These are phyloP conservation scores for Solanum pinnatisectum DNA, from an alignment of 257 asterid species.

Conservation along the genomic window DNA sequence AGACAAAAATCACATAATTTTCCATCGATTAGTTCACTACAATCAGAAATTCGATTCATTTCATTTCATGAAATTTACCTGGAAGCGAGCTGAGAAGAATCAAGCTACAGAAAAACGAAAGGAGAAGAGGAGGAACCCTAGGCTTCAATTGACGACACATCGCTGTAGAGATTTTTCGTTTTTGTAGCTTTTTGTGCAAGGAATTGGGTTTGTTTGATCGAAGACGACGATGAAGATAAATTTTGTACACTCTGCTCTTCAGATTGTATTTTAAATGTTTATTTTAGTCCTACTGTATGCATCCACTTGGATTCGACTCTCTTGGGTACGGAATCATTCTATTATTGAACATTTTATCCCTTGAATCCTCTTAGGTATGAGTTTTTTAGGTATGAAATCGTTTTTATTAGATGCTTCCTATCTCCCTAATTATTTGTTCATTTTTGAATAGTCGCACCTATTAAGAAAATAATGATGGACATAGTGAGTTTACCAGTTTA, in stretches of 20 bases:
- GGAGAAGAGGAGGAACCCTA: background rate
- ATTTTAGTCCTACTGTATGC: background rate
- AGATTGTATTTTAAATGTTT: background rate
- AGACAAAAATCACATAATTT: background rate
- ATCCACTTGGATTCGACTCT: background rate
- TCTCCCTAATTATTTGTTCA: too few species aligned
- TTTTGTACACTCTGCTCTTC: background rate
- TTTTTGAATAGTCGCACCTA: too few species aligned
- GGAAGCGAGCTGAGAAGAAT: background rate
- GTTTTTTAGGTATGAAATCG: background rate
- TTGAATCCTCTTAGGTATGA: too few species aligned
- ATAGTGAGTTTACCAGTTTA: too few species aligned
- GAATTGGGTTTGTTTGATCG: background rate
- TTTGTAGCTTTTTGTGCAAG: background rate
- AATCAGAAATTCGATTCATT: background rate
- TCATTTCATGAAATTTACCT: background rate
- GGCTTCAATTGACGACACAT: background rate
- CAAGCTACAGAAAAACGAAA: background rate
- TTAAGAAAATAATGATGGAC: too few species aligned
- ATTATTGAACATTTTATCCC: too few species aligned
- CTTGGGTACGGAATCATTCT: background rate
- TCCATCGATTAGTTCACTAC: background rate
- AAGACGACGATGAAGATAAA: background rate
- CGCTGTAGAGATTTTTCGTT: background rate
- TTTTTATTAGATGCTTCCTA: accelerated